phyloP scores from a whole-genome alignment of 768 basidiomycete species.

The Kwoniella sp. region DNA sequence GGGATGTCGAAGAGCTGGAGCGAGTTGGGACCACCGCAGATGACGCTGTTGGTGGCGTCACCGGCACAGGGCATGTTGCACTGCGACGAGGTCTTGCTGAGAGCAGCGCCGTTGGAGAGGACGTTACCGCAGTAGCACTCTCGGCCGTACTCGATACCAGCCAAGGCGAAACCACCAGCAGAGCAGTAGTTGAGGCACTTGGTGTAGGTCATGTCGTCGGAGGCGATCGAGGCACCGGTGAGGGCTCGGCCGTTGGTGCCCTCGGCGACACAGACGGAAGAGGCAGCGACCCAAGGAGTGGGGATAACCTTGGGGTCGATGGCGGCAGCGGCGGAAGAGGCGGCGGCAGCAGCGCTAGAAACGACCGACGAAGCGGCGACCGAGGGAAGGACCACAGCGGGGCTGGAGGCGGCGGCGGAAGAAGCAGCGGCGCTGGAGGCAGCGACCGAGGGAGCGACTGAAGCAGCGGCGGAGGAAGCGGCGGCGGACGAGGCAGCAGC shows the following conservation, averaged over 20 bases:
- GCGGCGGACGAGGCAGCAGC: constrained; percentile 21
- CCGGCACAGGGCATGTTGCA: constrained; percentile 29
- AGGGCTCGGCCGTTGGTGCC: constrained; percentile 17
- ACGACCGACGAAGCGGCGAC: constrained; percentile 5
- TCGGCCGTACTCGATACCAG: constrained; percentile 35
- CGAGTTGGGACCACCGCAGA: constrained; percentile 18
- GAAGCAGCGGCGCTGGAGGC: neutral
- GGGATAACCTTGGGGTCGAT: constrained; percentile 8
- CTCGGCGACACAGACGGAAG: constrained; percentile 18
- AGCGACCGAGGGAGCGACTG: neutral
- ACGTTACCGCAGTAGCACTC: constrained; percentile 55
- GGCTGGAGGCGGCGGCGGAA: constrained; percentile 9
- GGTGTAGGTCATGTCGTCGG: constrained; percentile 10
- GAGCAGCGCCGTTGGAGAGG: constrained; percentile 55
- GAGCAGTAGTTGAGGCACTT: constrained; percentile 16
- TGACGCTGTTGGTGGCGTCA: constrained; percentile 4
- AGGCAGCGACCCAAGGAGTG: constrained; percentile 13
- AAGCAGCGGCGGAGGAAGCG: constrained; percentile 6
- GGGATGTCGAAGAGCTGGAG: constrained; percentile 5
- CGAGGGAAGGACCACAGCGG: constrained; percentile 15
- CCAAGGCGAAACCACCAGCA: constrained; percentile 14
- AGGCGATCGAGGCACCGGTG: constrained; percentile 1
- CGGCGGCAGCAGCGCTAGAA: constrained; percentile 12
- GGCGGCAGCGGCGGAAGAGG: constrained; percentile 12
- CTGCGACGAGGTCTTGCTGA: constrained; percentile 7